These are phyloP conservation scores for Parascedosporium putredinis DNA, from an alignment of 2,329 filamentous ascomycete species.

Conservation along the genomic window DNA sequence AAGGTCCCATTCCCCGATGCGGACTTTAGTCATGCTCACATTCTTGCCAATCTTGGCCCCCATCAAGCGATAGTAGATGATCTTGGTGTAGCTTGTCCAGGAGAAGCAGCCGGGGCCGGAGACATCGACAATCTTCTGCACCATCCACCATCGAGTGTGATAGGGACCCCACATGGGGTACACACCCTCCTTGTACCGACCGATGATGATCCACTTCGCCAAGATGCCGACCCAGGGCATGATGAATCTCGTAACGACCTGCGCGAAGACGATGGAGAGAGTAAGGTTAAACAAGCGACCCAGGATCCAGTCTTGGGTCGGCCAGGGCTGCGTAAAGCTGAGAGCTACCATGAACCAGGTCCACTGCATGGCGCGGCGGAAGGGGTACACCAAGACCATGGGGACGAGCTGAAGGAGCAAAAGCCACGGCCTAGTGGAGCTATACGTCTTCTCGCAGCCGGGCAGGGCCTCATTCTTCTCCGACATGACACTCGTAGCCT, in stretches of 20 bases:
- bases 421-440: constrained; percentile 38
- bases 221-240: constrained; percentile 36
- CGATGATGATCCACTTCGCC: constrained; percentile 45
- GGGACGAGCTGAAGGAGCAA: constrained; percentile 41
- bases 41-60: constrained; percentile 41
- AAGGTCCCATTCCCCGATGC: constrained; percentile 45
- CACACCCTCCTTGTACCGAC: constrained; percentile 38
- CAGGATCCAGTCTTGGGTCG: constrained; percentile 26
- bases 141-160: constrained; percentile 49
- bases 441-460: constrained; percentile 30
- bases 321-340: constrained; percentile 26
- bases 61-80: constrained; percentile 39
- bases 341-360: constrained; percentile 39
- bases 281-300: constrained; percentile 39
- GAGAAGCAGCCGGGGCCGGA: constrained; percentile 37
- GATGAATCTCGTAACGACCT: constrained; percentile 26
- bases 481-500: constrained; percentile 3
- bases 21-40: constrained; percentile 33
- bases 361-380: constrained; percentile 41
- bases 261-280: constrained; percentile 31
- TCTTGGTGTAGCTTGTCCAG: constrained; percentile 25
- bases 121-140: constrained; percentile 40
- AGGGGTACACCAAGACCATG: constrained; percentile 36
- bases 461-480: constrained; percentile 14
- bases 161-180: constrained; percentile 51